A percentile compares a stretch with the other conserved stretches of the same genome.
These are phyloP conservation scores for Wickerhamiella pararugosa DNA, from an alignment of 1,139 yeast species.

Conservation along the genomic window DNA sequence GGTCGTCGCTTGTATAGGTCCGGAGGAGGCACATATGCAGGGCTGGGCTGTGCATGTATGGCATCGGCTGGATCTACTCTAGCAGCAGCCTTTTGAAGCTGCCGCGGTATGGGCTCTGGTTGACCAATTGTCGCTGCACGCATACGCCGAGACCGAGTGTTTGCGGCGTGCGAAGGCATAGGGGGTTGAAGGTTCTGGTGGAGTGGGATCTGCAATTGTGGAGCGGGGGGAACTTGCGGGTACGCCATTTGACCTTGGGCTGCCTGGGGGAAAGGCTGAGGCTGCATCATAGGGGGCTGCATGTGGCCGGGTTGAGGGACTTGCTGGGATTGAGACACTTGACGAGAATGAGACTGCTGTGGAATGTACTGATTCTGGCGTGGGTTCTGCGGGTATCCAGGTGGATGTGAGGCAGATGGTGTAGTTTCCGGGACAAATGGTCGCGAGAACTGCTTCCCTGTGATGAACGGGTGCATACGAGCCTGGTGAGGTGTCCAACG, in stretches of 20 bases:
- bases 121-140: constrained; percentile 30
- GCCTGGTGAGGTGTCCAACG: constrained; percentile 98
- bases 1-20: constrained; percentile 16
- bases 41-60: constrained; percentile 28
- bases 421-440: constrained; percentile 23
- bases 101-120: constrained; percentile 27
- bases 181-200: constrained; percentile 4
- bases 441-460: constrained; percentile 25
- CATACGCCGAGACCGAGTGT: constrained; percentile 19
- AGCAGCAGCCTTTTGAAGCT: constrained; percentile 30
- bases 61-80: constrained; percentile 27
- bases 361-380: constrained; percentile 8
- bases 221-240: background rate
- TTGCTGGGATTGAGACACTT: background rate
- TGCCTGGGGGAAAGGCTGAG: constrained; percentile 6
- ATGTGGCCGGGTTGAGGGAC: background rate
- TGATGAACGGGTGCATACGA: constrained; percentile 75
- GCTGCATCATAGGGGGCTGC: constrained; percentile 9
- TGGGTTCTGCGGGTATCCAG: constrained; percentile 6
- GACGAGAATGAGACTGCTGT: constrained; percentile 4
- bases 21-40: constrained; percentile 30
- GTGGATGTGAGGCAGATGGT: constrained; percentile 2
- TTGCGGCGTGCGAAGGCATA: too few relatives aligned
- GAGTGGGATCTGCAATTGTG: background rate
- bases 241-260: background rate